A percentile compares a stretch with the other conserved stretches of the same genome.
These are phyloP conservation scores for Salmacisia buchloeana DNA, from an alignment of 1,284 basidiomycete genomes.

Conservation along the genomic window DNA sequence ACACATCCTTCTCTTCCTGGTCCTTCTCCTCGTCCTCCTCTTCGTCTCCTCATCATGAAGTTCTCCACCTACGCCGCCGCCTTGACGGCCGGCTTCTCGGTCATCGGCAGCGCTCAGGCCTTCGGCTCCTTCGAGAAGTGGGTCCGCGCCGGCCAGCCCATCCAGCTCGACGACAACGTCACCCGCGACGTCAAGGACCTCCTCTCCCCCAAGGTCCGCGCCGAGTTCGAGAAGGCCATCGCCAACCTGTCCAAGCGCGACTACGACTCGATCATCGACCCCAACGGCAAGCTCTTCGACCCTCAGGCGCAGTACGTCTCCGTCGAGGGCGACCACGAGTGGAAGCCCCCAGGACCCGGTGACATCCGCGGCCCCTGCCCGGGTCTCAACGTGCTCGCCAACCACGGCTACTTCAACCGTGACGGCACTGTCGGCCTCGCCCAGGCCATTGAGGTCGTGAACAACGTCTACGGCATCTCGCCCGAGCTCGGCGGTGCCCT, in stretches of 20 bases:
- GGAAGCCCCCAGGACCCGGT: slow-evolving; percentile 25
- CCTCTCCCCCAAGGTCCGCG: slow-evolving; percentile 4
- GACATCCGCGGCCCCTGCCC: slow-evolving; percentile 38
- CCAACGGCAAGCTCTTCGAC: slow-evolving; percentile 30
- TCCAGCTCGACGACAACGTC: slow-evolving; percentile 19
- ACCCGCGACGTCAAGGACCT: slow-evolving; percentile 21
- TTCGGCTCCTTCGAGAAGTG: slow-evolving; percentile 22
- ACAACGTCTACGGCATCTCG: slow-evolving; percentile 28
- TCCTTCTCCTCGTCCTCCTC: not conserved
- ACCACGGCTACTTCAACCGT: slow-evolving; percentile 35
- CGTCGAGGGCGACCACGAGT: slow-evolving; percentile 34
- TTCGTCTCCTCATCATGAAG: slow-evolving; percentile 13
- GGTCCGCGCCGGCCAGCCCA: slow-evolving; percentile 19
- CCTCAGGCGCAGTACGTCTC: slow-evolving; percentile 24
- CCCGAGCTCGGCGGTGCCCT: slow-evolving; percentile 24
- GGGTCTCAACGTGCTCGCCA: slow-evolving; percentile 32
- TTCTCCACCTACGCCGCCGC: slow-evolving; percentile 10
- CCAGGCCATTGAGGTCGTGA: slow-evolving; percentile 33
- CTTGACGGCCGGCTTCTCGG: slow-evolving; percentile 11
- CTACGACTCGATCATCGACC: slow-evolving; percentile 26
- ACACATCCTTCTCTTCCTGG: not conserved
- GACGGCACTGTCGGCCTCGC: slow-evolving; percentile 26
- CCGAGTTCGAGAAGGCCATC: slow-evolving; percentile 7
- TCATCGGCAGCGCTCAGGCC: slow-evolving; percentile 20
- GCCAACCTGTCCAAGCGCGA: slow-evolving; percentile 13